Percentiles rank a stretch among this genome's conserved stretches.
Evolutionary conservation across 179 eudicot species (phyloP).

Genomic region (Silene coronaria): DNA sequence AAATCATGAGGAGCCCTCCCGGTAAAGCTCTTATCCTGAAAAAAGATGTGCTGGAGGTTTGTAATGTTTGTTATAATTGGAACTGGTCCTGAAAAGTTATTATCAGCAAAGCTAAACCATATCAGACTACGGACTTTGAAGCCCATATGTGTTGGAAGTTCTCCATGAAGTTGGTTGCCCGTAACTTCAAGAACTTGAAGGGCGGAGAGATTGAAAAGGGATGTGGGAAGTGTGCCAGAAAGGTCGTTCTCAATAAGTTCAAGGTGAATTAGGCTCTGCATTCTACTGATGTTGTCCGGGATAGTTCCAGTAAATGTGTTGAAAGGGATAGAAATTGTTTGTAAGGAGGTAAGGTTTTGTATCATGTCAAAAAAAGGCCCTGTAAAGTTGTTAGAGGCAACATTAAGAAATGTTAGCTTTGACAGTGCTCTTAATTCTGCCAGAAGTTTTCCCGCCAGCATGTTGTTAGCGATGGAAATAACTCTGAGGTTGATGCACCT

Average conservation of each 20-base stretch:
- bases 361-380: conserved; percentile 19
- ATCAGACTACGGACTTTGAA: conserved; percentile 1
- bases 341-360: conserved; percentile 16
- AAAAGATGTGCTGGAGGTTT: neutral
- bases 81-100: conserved; percentile 17
- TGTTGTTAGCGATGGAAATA: neutral
- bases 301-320: conserved; percentile 20
- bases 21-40: no score
- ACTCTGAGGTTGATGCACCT: conserved; percentile 5
- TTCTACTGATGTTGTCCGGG: conserved; percentile 2
- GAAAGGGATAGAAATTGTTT: neutral
- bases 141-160: conserved; percentile 21
- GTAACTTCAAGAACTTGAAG: neutral
- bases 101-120: neutral
- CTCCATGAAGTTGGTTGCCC: conserved; percentile 11
- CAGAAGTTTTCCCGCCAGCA: conserved; percentile 17
- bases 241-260: conserved; percentile 11
- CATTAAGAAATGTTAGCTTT: neutral
- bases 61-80: conserved; percentile 18
- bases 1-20: conserved; percentile 1
- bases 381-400: neutral
- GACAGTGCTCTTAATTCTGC: conserved; percentile 15
- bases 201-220: conserved; percentile 19
- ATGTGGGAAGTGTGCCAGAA: conserved; percentile 20
- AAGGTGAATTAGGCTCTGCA: neutral